A percentile compares a stretch with the other conserved stretches of the same genome.
phyloP scores from a whole-genome alignment of 2,329 filamentous ascomycete species.

The Hypoxylon rubiginosum region DNA sequence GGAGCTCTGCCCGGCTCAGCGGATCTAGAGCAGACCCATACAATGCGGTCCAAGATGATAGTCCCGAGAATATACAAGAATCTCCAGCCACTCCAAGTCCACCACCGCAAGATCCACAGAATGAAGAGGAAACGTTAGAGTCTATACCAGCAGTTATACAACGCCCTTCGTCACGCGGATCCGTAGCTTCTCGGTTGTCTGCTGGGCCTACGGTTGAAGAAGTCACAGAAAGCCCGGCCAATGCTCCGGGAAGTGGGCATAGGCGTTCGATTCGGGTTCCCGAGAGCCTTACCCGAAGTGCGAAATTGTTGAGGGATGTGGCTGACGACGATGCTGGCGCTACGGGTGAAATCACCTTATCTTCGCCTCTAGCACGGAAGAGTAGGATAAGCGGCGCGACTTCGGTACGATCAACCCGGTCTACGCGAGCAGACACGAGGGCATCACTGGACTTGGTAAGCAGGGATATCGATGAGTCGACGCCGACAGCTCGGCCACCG shows the following conservation, averaged over 20 bases:
- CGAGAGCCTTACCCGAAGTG: conserved; percentile 56
- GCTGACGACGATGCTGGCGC: conserved; percentile 50
- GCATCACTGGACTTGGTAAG: conserved; percentile 33
- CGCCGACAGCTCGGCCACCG: conserved; percentile 39
- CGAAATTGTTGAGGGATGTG: conserved; percentile 59
- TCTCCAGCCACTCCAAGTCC: conserved; percentile 15
- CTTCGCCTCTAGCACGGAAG: conserved; percentile 62
- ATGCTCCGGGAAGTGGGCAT: conserved; percentile 69
- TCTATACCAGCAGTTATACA: conserved; percentile 36
- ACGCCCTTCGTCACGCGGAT: conserved; percentile 36
- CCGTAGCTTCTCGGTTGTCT: conserved; percentile 40
- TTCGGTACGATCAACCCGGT: conserved; percentile 52
- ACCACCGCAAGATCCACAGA: conserved; percentile 9
- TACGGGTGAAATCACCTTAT: conserved; percentile 51
- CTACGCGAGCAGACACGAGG: conserved; percentile 43
- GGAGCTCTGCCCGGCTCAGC: conserved; percentile 35
- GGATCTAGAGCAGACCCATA: conserved; percentile 43
- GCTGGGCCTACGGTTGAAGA: conserved; percentile 54
- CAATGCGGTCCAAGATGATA: conserved; percentile 32
- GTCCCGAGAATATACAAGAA: conserved; percentile 31
- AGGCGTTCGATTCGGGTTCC: conserved; percentile 57
- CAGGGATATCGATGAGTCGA: conserved; percentile 38
- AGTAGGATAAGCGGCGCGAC: conserved; percentile 52
- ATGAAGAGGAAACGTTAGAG: conserved; percentile 35
- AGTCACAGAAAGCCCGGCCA: conserved; percentile 66